These are phyloP conservation scores for Ophiostoma tasmaniense DNA, from an alignment of 2,329 filamentous ascomycete species.

Conservation along the genomic window DNA sequence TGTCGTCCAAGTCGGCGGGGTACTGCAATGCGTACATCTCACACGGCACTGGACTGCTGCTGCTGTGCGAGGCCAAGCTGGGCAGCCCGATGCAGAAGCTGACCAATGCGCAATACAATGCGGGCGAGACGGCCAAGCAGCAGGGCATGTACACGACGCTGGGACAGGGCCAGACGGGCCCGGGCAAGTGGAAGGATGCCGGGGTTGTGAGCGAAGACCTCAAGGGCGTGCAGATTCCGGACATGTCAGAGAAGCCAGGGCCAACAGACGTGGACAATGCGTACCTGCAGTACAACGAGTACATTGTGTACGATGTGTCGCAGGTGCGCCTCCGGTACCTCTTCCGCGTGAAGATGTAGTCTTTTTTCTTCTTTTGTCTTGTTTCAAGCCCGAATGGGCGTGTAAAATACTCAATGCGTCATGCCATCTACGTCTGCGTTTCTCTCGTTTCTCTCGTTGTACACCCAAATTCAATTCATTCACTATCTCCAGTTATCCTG, in stretches of 20 bases:
- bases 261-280: constrained; percentile 39
- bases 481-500: background rate
- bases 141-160: constrained; percentile 58
- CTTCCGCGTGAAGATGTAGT: constrained; percentile 45
- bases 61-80: constrained; percentile 79
- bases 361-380: background rate
- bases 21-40: constrained; percentile 60
- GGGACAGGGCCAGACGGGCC: constrained; percentile 58
- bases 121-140: constrained; percentile 53
- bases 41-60: constrained; percentile 61
- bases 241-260: constrained; percentile 36
- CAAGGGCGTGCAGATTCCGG: constrained; percentile 57
- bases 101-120: constrained; percentile 47
- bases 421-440: background rate
- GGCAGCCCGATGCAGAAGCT: constrained; percentile 66
- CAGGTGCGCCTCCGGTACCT: constrained; percentile 65
- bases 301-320: constrained; percentile 60
- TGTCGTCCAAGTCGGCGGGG: constrained; percentile 71
- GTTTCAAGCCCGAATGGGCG: background rate
- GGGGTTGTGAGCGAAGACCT: constrained; percentile 54
- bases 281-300: constrained; percentile 61
- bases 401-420: background rate
- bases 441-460: background rate
- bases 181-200: constrained; percentile 68
- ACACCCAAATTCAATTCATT: background rate